A percentile compares a stretch with the other conserved stretches of the same genome.
phyloP scores from a whole-genome alignment of 1,139 yeast species.

The Yamadazyma trypodendri region DNA sequence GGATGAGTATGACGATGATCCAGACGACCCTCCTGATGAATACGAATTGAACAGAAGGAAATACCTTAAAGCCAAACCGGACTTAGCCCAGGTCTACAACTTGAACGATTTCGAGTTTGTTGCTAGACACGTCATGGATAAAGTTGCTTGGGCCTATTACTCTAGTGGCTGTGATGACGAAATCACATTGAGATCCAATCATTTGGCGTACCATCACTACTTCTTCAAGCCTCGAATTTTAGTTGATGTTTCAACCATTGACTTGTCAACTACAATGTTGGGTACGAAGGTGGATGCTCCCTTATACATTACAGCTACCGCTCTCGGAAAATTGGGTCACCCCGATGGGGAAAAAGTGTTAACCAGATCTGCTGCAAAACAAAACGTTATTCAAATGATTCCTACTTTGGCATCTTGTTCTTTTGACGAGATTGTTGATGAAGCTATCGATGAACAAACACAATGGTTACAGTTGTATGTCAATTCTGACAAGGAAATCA shows the following conservation, averaged over 20 bases:
- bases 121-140: slow-evolving; percentile 69
- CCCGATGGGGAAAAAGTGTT: slow-evolving; percentile 75
- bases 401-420: slow-evolving; percentile 78
- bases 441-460: slow-evolving; percentile 50
- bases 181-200: slow-evolving; percentile 84
- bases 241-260: slow-evolving; percentile 60
- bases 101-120: slow-evolving; percentile 79
- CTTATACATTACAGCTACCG: slow-evolving; percentile 77
- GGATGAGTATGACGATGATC: slow-evolving; percentile 29
- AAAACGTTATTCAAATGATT: slow-evolving; percentile 74
- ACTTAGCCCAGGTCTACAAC: slow-evolving; percentile 64
- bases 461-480: slow-evolving; percentile 95
- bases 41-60: slow-evolving; percentile 30
- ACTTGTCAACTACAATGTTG: slow-evolving; percentile 39
- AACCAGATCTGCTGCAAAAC: slow-evolving; percentile 69
- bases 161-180: slow-evolving; percentile 94
- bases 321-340: slow-evolving; percentile 77
- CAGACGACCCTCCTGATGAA: slow-evolving; percentile 32
- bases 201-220: slow-evolving; percentile 79
- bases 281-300: slow-evolving; percentile 49
- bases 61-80: slow-evolving; percentile 50
- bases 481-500: slow-evolving; percentile 55
- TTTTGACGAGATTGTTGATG: slow-evolving; percentile 65
- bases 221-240: slow-evolving; percentile 81
- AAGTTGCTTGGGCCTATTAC: slow-evolving; percentile 88